Percentiles rank a stretch among this genome's conserved stretches.
Conservation (phyloP, 2,329 filamentous ascomycete genomes). For the Fusarium gaditjirri region DNA sequence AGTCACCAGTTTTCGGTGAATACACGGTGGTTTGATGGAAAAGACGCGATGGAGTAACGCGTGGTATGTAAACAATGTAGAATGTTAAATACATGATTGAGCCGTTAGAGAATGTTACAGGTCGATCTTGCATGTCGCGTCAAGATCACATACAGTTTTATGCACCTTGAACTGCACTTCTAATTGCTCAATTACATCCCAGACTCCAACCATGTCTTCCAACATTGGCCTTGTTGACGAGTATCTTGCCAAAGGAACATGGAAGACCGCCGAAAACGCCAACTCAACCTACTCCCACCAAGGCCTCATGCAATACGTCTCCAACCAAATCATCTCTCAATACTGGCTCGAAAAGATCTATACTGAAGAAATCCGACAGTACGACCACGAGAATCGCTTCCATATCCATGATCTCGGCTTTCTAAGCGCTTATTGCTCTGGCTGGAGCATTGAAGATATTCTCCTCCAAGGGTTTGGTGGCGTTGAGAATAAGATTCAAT, state of each 20-base stretch:
- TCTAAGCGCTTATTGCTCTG: slow-evolving; percentile 40
- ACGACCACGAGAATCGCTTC: slow-evolving; percentile 34
- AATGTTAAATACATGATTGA: background rate
- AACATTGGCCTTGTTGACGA: slow-evolving; percentile 34
- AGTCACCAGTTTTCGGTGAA: slow-evolving; percentile 6
- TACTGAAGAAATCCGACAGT: slow-evolving; percentile 32
- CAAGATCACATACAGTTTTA: background rate
- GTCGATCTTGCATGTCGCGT: background rate
- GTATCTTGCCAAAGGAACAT: slow-evolving; percentile 37
- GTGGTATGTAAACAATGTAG: slow-evolving; percentile 1
- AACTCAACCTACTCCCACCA: slow-evolving; percentile 43
- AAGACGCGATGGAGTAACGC: background rate
- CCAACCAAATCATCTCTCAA: slow-evolving; percentile 39
- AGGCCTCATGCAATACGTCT: slow-evolving; percentile 41
- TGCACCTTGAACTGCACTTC: too few species aligned
- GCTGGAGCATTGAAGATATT: slow-evolving; percentile 41
- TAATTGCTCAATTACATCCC: too few species aligned
- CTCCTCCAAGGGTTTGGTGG: slow-evolving; percentile 40
- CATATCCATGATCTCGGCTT: slow-evolving; percentile 42
- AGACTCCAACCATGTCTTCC: slow-evolving; percentile 10
- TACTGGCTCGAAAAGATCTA: slow-evolving; percentile 43
- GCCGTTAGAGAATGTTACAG: accelerated
- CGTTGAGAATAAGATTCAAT: slow-evolving; percentile 42
- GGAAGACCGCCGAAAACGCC: slow-evolving; percentile 40
- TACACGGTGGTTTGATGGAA: background rate